Percentiles rank a stretch among this genome's conserved stretches.
phyloP scores from a whole-genome alignment of 208 protist genomes.

The Wallacemonas sp. region DNA sequence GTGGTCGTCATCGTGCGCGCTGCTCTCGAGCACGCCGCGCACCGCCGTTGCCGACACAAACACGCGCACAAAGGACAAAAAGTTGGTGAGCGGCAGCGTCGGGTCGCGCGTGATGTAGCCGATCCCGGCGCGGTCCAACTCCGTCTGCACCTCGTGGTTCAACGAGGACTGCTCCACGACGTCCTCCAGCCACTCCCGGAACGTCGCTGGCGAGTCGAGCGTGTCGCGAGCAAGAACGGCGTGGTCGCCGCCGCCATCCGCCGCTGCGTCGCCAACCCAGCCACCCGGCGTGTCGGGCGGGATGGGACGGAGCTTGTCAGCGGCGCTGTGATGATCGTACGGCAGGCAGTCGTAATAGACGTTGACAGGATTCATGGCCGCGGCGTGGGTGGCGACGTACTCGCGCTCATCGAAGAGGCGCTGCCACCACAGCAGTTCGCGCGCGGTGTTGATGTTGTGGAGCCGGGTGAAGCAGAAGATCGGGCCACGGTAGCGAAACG shows the following conservation, averaged over 20 bases:
- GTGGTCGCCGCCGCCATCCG: conserved; percentile 46
- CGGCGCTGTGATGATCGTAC: conserved; percentile 27
- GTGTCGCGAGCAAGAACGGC: conserved; percentile 52
- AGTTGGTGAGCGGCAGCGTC: conserved; percentile 66
- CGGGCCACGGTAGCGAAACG: conserved; percentile 68
- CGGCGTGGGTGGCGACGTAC: conserved; percentile 60
- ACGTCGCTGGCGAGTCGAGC: conserved; percentile 38
- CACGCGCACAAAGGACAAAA: conserved; percentile 74
- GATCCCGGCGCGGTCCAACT: conserved; percentile 53
- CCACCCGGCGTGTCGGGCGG: conserved; percentile 28
- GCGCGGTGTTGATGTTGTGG: conserved; percentile 61
- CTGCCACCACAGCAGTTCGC: conserved; percentile 66
- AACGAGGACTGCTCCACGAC: conserved; percentile 79
- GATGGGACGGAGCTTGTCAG: conserved; percentile 7
- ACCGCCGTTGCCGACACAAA: conserved; percentile 58
- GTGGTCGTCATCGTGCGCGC: conserved; percentile 15
- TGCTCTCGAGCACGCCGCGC: conserved; percentile 42
- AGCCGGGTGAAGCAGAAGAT: conserved; percentile 72
- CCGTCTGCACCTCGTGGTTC: conserved; percentile 45
- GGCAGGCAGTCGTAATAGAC: conserved; percentile 77
- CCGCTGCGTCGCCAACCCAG: conserved; percentile 48
- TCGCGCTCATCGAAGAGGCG: conserved; percentile 51
- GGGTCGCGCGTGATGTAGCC: conserved; percentile 75
- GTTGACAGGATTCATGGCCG: conserved; percentile 68
- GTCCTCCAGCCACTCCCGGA: conserved; percentile 77